phyloP scores from a whole-genome alignment of 805 yeast species.

The Gaillardinia entomophila region DNA sequence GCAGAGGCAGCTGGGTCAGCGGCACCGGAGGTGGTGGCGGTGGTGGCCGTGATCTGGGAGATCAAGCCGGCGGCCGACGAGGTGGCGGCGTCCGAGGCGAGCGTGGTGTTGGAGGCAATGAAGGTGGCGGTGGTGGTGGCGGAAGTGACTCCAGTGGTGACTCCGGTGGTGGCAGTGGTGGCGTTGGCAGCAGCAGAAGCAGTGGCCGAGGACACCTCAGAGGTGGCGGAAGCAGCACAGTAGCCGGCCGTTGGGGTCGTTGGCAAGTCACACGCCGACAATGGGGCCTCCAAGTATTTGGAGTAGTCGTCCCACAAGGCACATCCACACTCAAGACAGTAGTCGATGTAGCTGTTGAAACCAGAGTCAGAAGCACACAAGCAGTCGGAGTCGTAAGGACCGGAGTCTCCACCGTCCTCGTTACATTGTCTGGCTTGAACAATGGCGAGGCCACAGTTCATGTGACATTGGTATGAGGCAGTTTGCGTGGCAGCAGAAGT shows the following conservation, averaged over 20 bases:
- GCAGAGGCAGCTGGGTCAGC: neutral
- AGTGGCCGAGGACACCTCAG: neutral
- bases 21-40: neutral
- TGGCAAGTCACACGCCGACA: conserved; percentile 20
- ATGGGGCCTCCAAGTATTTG: conserved; percentile 18
- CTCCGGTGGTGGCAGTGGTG: neutral
- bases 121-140: neutral
- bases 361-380: conserved; percentile 20
- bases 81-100: neutral
- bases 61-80: neutral
- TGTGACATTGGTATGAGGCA: too few relatives aligned
- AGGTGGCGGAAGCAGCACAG: conserved; percentile 1
- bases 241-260: conserved; percentile 22
- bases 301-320: conserved; percentile 34
- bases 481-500: too few relatives aligned
- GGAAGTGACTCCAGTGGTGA: too few relatives aligned
- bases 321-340: conserved; percentile 37
- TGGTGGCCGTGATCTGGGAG: neutral
- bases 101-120: neutral
- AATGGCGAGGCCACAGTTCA: too few relatives aligned
- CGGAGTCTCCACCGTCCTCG: too few relatives aligned
- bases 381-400: conserved; percentile 21
- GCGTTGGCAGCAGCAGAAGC: neutral
- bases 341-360: conserved; percentile 19
- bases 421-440: too few relatives aligned